Evolutionary conservation across 805 yeast species (phyloP), one percentile per base, ranked within the genome.

Genomic region (Starmerella lactis-condensi): DNA sequence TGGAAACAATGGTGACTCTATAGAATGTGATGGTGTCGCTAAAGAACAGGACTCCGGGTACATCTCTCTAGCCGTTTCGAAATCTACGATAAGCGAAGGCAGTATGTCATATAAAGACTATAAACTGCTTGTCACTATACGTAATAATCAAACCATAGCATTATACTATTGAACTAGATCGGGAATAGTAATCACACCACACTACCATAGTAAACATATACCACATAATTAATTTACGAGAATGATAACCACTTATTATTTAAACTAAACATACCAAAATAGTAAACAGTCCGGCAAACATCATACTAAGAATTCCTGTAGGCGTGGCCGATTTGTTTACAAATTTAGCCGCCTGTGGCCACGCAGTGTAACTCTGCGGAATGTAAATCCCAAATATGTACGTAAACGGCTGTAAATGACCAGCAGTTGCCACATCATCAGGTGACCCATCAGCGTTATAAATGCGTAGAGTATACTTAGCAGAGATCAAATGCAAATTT

Each of bases 311-410:
- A 3, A 32, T 15, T n/a, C 21, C 22, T 4, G 41, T 38, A 14
- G 38, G 31, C 9, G 16, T 24, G 11, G 31, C 11, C 22, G 41
- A 41, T 18, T 23, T 10, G 33, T 45, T 43, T 22, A 46, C 39
- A 32, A 43, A 46, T 23, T 34, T 42, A 17, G 40, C 42, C n/a
- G 33, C 44, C 20, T 31, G 39, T 10, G 53, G 41, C 49, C 51
- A 48, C 4, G 53, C 44, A 13, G 48, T 40, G 31, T 58, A 56
- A n/a, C 47, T 23, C 39, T 57, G 58, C 1, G 60, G 57, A 1
- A 41, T 29, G 38, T 57, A 57, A 28, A 58, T 43, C 17, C 58
- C 61, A 35, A 57, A 57, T 6, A 40, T 32, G 27, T 43, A 51
- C 23, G 33, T 24, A 31, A 47, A 46, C 3, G 56, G 42, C n/a